phyloP scores from a whole-genome alignment of 768 basidiomycete genomes.

The Cystofilobasidium bisporidii region DNA sequence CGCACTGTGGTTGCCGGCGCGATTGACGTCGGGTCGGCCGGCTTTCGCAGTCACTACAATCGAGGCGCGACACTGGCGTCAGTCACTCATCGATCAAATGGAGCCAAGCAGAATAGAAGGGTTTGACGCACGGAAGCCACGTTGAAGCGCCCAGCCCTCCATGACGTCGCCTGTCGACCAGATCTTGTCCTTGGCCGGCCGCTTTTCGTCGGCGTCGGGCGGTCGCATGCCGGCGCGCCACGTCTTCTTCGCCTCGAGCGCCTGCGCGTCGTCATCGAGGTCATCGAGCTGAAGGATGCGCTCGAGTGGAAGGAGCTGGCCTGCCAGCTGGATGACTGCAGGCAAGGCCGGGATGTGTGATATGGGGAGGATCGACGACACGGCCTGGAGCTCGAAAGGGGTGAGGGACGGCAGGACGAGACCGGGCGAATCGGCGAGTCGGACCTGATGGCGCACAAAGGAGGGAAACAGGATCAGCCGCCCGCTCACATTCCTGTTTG shows the following conservation, averaged over 20 bases:
- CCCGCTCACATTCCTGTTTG: too few relatives aligned
- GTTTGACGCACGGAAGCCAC: conserved; percentile 51
- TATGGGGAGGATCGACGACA: conserved; percentile 64
- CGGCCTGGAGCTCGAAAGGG: conserved; percentile 45
- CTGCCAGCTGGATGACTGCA: conserved; percentile 59
- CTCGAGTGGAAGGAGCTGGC: conserved; percentile 67
- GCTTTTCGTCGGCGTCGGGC: conserved; percentile 17
- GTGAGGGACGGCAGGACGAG: conserved; percentile 25
- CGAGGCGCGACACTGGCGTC: background rate
- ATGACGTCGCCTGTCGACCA: conserved; percentile 89
- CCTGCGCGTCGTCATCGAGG: conserved; percentile 22
- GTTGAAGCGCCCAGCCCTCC: conserved; percentile 61
- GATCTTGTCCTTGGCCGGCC: conserved; percentile 27
- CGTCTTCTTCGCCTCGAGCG: conserved; percentile 59
- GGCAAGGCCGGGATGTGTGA: conserved; percentile 60
- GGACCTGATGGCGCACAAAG: conserved; percentile 1
- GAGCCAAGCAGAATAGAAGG: background rate
- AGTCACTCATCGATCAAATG: conserved; percentile 15
- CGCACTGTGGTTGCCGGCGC: conserved; percentile 82
- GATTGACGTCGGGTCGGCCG: conserved; percentile 74
- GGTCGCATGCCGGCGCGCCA: conserved; percentile 53
- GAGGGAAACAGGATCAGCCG: background rate
- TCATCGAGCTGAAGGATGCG: conserved; percentile 49
- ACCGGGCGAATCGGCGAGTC: conserved; percentile 42
- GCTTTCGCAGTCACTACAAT: conserved; percentile 68